Conservation (phyloP, 768 basidiomycete species). For the Rhodocollybia butyracea region DNA sequence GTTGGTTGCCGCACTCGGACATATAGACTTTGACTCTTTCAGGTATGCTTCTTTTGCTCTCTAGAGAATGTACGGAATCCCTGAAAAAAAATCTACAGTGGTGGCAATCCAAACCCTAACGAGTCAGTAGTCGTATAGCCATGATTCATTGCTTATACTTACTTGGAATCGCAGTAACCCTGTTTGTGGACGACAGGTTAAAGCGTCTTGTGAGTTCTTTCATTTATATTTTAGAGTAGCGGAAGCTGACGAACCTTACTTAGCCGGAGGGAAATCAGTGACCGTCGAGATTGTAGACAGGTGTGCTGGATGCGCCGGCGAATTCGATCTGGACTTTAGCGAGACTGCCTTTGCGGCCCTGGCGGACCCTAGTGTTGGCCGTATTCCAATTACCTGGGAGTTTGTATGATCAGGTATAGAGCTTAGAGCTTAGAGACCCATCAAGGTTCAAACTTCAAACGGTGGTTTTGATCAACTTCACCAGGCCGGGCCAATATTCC, state of each 20-base stretch:
- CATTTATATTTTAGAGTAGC: neutral
- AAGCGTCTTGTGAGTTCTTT: conserved; percentile 27
- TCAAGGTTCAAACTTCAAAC: too few species aligned
- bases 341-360: neutral
- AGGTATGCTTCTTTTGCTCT: conserved; percentile 22
- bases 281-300: conserved; percentile 1
- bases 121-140: neutral
- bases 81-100: neutral
- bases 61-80: neutral
- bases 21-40: conserved; percentile 27
- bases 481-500: too few species aligned
- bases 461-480: too few species aligned
- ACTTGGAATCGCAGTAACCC: conserved; percentile 32
- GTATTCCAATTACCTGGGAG: too few species aligned
- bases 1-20: conserved; percentile 32
- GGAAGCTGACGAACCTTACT: neutral
- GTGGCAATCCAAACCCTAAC: conserved; percentile 39
- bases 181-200: conserved; percentile 37
- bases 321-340: conserved; percentile 3
- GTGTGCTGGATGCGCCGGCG: neutral
- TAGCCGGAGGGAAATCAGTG: neutral
- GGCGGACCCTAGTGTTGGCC: neutral
- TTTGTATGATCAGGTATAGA: too few species aligned
- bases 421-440: too few species aligned
- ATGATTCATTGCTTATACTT: neutral